Evolutionary conservation across 192 early-diverging fungal species (phyloP).

Genomic region (Coemansia guatemalensis): DNA sequence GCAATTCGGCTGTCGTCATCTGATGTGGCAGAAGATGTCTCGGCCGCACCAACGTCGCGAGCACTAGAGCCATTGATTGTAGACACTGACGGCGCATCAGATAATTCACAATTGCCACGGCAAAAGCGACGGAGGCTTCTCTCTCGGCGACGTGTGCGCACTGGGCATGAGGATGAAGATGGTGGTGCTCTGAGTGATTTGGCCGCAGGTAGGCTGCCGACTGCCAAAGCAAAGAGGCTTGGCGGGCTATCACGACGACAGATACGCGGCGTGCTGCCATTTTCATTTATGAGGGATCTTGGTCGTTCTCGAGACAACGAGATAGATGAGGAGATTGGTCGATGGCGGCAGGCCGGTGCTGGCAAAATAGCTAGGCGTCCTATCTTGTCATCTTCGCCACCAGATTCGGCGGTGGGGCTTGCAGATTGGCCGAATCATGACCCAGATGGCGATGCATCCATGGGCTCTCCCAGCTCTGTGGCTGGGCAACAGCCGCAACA

Average conservation of each 20-base stretch:
- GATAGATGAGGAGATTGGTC: constrained; percentile 17
- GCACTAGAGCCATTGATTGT: background rate
- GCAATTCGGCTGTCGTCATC: background rate
- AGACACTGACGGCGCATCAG: background rate
- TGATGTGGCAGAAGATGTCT: background rate
- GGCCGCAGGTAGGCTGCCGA: constrained; percentile 12
- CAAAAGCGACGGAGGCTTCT: constrained; percentile 9
- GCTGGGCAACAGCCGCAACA: background rate
- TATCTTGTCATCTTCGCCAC: constrained; percentile 15
- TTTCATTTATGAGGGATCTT: constrained; percentile 49
- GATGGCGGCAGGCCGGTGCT: constrained; percentile 5
- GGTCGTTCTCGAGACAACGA: constrained; percentile 13
- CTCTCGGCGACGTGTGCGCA: constrained; percentile 7
- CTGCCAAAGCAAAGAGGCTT: constrained; percentile 17
- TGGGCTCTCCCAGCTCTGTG: background rate
- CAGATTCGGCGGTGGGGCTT: background rate
- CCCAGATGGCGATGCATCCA: constrained; percentile 2
- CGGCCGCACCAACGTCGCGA: background rate
- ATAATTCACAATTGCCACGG: background rate
- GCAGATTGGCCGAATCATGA: background rate
- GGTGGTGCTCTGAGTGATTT: background rate
- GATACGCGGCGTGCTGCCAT: constrained; percentile 47
- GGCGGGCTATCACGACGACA: constrained; percentile 30
- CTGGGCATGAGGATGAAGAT: background rate
- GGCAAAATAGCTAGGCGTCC: constrained; percentile 1